Evolutionary conservation across 139 green algal genomes (phyloP), one percentile per base, ranked within the genome.

Genomic region (Tetratostichococcus sp.): DNA sequence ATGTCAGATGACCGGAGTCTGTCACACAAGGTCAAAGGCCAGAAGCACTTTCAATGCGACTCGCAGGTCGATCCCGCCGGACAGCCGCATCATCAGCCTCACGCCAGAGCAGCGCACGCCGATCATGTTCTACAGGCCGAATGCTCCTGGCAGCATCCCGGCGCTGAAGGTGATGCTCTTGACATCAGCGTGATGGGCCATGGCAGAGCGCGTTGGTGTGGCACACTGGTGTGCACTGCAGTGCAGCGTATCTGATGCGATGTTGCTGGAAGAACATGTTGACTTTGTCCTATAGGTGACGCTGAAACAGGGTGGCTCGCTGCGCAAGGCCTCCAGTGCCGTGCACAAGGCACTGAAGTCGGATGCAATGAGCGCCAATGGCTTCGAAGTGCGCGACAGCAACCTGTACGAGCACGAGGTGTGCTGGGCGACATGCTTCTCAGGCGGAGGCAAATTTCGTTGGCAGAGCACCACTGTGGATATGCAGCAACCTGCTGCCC

Each of bases 101-200:
- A 65, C 81, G 33, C 32, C 78, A 28, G n/a, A 81, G 22, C 26
- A 67, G n/a, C 50, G 71, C 6, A 72, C 35, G 19, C 87, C 88
- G 1, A 81, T 93, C 75, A 84, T 92, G 75, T 93, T 84, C 73
- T 93, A 85, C 83, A 33, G 88, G n/a, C 87, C 88, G 3, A 35
- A 77, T 16, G 39, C 58, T 26, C 85, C 87, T 17, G 21, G 58
- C 0, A 75, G 79, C 39, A 57, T 32, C 4, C 70, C 73, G 0
- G 82, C 82, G 50, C 75, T 91, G 30, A 74, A 74, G 50, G 62
- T 87, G 0, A 33, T 80, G 59, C 42, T 11, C 33, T 81, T 30
- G n/a, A n/a, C n/a, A n/a, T n/a, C n/a, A n/a, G n/a, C n/a, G n/a
- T n/a, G n/a, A n/a, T n/a, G n/a, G n/a, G n/a, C n/a, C n/a, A n/a